These are phyloP conservation scores for Anisodus acutangulus DNA, from an alignment of 257 asterid genomes.

Conservation along the genomic window DNA sequence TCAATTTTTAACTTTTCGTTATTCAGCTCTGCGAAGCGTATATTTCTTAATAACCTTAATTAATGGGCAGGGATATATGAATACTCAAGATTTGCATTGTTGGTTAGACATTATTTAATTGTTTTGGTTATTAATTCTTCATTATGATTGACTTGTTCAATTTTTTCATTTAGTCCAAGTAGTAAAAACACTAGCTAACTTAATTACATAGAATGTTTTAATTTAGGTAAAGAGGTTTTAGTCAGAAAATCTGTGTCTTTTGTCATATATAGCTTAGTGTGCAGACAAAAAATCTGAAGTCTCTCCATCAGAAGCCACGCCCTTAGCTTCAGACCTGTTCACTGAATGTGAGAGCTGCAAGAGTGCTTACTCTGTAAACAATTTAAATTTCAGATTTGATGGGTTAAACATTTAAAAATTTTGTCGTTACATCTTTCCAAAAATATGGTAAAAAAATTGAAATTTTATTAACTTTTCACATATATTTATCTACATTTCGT, in stretches of 20 bases:
- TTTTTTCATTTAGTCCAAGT: background rate
- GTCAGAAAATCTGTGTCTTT: constrained; percentile 8
- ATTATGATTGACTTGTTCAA: background rate
- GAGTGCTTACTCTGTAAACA: background rate
- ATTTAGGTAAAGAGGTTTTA: background rate
- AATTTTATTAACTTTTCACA: no score
- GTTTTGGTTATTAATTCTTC: background rate
- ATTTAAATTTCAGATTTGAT: background rate
- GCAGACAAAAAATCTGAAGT: constrained; percentile 15
- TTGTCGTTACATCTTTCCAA: no score
- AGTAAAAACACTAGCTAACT: background rate
- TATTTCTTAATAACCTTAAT: background rate
- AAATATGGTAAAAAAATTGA: no score
- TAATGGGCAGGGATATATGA: background rate
- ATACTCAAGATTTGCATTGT: background rate
- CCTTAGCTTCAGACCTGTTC: background rate
- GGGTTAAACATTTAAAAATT: background rate
- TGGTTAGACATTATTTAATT: background rate
- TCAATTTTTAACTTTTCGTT: background rate
- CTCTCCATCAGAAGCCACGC: background rate
- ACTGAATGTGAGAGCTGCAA: constrained; percentile 28
- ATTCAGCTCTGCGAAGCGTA: background rate
- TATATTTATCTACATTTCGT: no score
- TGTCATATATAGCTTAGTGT: background rate
- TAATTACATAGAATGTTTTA: background rate